These are phyloP conservation scores for Eragrostis tef DNA, from an alignment of 202 grass and related monocot species.

Conservation along the genomic window DNA sequence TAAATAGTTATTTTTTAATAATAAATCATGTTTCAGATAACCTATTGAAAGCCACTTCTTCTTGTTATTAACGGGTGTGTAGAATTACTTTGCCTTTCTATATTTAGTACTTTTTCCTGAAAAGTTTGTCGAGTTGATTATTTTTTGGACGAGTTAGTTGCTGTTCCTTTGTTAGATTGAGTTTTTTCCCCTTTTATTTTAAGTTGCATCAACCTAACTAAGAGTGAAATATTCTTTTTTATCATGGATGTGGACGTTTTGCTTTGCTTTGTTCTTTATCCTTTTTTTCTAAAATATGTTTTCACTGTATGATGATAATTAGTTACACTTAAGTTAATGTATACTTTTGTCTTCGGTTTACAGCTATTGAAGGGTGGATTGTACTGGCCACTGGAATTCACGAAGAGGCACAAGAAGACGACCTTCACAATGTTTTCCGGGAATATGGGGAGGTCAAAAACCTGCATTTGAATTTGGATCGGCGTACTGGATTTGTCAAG, in stretches of 20 bases:
- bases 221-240: background rate
- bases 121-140: background rate
- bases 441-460: conserved; percentile 91
- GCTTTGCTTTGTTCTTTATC: background rate
- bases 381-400: conserved; percentile 87
- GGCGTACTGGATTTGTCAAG: conserved; percentile 98
- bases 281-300: background rate
- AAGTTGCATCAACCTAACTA: background rate
- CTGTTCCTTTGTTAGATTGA: background rate
- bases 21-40: background rate
- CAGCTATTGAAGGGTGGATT: conserved; percentile 99
- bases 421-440: conserved; percentile 77
- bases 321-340: conserved; percentile 12
- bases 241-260: background rate
- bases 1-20: background rate
- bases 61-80: background rate
- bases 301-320: background rate
- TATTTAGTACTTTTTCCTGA: background rate
- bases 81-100: background rate
- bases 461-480: conserved; percentile 96
- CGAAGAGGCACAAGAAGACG: conserved; percentile 97
- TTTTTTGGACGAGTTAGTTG: background rate
- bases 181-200: background rate
- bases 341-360: conserved; percentile 25
- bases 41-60: background rate